Base-by-base conservation (phyloP, 495 filamentous ascomycete genomes). In the Hamigera avellanea region DNA sequence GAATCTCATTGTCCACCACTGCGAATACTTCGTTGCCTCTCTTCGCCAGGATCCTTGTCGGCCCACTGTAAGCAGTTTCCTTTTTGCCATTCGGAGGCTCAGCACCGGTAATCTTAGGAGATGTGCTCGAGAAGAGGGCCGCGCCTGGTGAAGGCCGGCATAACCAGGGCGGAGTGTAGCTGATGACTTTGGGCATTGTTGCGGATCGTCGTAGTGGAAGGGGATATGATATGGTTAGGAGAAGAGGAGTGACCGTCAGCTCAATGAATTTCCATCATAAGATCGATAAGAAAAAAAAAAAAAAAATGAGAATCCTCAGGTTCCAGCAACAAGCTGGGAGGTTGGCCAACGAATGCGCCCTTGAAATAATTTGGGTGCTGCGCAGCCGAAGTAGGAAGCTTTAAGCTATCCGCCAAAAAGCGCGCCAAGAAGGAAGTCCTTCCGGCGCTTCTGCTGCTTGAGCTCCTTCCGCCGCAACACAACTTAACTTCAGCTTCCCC, bases 151-250 rank as follows among this genome's bases (percentile, higher is more conserved):
- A 73, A 15, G 82, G 80, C 48, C 78, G 68, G 41, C 76, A 76
- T 15, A 95, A 74, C 86, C 86, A 95, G 39, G 72, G 63, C 17
- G 86, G 86, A 49, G 83, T 85, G 56, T 83, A 87, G 53, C 73
- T 77, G 48, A 81, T 72, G 45, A 89, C 75, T 53, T 75, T 81
- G 9, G 83, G 82, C 86, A 95, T 94, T 16, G 41, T 35, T 23
- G 33, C n/a, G 33, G 33, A n/a, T n/a, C n/a, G n/a, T n/a, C n/a
- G n/a, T n/a, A 8, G 28, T 30, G n/a, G 28, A n/a, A 14, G 12
- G 12, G 6, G 25, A 26, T 26, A 26, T 26, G 25, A 26, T 26
- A 26, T 26, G 12, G 6, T 12, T 26, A 12, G 25, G n/a, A n/a
- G n/a, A n/a, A n/a, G n/a, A n/a, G n/a, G n/a, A n/a, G n/a, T n/a